Percentiles rank a stretch among this genome's conserved stretches.
phyloP scores from a whole-genome alignment of 164 flowering plant species.

The Nymphaea colorata region DNA sequence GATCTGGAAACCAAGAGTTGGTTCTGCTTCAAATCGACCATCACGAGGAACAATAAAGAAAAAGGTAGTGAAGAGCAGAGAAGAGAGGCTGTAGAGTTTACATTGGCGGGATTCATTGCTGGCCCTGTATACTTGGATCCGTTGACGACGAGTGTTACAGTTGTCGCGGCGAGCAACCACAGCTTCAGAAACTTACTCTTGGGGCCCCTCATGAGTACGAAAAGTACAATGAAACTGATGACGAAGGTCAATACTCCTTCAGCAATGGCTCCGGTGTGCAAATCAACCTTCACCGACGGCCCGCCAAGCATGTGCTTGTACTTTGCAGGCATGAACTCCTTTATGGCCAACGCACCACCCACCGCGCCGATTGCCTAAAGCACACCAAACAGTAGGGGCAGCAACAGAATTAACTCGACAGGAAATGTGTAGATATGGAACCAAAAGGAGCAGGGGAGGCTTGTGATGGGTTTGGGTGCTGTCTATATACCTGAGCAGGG shows the following conservation, averaged over 20 bases:
- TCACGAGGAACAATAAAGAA: neutral
- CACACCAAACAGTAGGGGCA: neutral
- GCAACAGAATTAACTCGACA: no score
- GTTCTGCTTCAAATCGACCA: no score
- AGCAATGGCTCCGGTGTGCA: slow-evolving; percentile 77
- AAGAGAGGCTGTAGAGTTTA: slow-evolving; percentile 20
- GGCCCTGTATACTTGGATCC: slow-evolving; percentile 78
- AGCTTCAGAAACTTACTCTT: slow-evolving; percentile 31
- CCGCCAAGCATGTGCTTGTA: slow-evolving; percentile 70
- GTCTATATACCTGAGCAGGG: slow-evolving; percentile 69
- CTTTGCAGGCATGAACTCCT: slow-evolving; percentile 54
- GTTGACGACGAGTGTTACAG: slow-evolving; percentile 39
- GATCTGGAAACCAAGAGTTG: no score
- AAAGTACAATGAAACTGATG: slow-evolving; percentile 50
- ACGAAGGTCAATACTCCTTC: slow-evolving; percentile 73
- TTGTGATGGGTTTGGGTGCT: neutral
- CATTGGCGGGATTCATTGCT: slow-evolving; percentile 87
- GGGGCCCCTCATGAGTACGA: slow-evolving; percentile 53
- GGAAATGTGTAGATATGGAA: no score
- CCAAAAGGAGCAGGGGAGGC: neutral
- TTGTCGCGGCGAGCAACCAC: slow-evolving; percentile 50
- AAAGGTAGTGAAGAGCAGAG: neutral
- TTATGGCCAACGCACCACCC: slow-evolving; percentile 57
- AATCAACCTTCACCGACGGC: slow-evolving; percentile 63
- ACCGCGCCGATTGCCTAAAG: slow-evolving; percentile 72